Evolutionary conservation across 2,329 filamentous ascomycete species (phyloP).

Genomic region (Pseudohalonectria lignicola): DNA sequence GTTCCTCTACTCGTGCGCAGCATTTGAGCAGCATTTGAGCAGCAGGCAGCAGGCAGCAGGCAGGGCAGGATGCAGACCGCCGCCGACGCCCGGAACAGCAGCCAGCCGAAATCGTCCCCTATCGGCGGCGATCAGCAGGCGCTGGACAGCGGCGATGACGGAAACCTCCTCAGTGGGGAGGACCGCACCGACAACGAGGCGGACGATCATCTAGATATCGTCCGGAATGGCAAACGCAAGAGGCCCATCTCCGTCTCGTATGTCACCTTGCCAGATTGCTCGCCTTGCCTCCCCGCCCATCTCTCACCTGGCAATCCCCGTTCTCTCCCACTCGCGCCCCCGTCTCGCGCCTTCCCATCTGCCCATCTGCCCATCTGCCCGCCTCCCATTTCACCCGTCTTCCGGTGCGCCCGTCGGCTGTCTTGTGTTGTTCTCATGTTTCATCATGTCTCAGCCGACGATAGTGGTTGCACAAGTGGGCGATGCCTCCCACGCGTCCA

Average conservation of each 20-base stretch:
- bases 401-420: too few species aligned
- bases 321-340: neutral
- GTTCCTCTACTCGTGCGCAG: too few species aligned
- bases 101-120: neutral
- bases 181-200: conserved; percentile 33
- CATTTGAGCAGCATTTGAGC: too few species aligned
- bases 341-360: neutral
- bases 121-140: neutral
- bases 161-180: conserved; percentile 36
- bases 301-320: neutral
- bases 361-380: neutral
- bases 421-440: too few species aligned
- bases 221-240: conserved; percentile 43
- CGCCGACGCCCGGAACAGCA: neutral
- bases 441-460: too few species aligned
- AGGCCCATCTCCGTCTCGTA: conserved; percentile 51
- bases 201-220: conserved; percentile 27
- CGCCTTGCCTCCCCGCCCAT: conserved; percentile 6
- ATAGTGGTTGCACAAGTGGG: too few species aligned
- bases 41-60: too few species aligned
- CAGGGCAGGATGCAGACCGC: conserved; percentile 1
- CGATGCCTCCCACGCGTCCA: too few species aligned
- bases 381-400: too few species aligned
- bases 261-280: conserved; percentile 13
- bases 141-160: conserved; percentile 18